Evolutionary conservation across 1,284 basidiomycete genomes (phyloP), one percentile per base, ranked within the genome.

Genomic region (Schizophyllum commune): DNA sequence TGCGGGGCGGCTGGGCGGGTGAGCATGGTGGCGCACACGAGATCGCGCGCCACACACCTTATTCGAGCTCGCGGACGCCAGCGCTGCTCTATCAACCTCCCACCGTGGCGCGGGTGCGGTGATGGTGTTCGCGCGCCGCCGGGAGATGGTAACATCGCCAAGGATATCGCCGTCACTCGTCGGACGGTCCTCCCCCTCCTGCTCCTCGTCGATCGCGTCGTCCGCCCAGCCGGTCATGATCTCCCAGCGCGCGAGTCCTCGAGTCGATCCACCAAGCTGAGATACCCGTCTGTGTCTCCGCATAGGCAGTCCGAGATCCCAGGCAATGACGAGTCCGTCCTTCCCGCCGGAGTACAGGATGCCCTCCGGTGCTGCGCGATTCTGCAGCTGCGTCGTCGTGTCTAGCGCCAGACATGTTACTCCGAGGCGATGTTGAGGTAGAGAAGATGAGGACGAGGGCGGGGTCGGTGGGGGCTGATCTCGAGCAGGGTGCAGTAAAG

Each of bases 291-390:
- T 11, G 55, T 74, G 65, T 57, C 67, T 75, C 60, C 80, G 78
- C 79, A 89, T 86, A 1, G 85, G 79, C 11, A 97, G 76, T 6
- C 82, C 85, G 13, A 98, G 79, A 71, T 99, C 94, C 94, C 96
- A 98, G 2, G 89, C 85, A 54, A 94, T 89, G 47, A 98, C 81
- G 39, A 96, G 81, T 0, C 97, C 96, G 75, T 99, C 96, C 58
- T 95, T 79, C 9, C 94, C 96, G 32, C 91, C 96, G 0, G 94
- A 90, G 72, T 98, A 98, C 8, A 99, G 77, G 57, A 99, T 96
- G 1, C 97, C 96, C 65, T 90, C 85, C 0, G 96, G 96, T 5
- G 78, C 70, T 20, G 71, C 62, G 17, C 77, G 77, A 6, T 86
- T 88, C 17, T 80, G 71, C 4, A 97, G 79, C 53, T 84, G 80